Evolutionary conservation across 2,329 filamentous ascomycete genomes (phyloP), one percentile per base, ranked within the genome.

Genomic region (Alternaria sp.): DNA sequence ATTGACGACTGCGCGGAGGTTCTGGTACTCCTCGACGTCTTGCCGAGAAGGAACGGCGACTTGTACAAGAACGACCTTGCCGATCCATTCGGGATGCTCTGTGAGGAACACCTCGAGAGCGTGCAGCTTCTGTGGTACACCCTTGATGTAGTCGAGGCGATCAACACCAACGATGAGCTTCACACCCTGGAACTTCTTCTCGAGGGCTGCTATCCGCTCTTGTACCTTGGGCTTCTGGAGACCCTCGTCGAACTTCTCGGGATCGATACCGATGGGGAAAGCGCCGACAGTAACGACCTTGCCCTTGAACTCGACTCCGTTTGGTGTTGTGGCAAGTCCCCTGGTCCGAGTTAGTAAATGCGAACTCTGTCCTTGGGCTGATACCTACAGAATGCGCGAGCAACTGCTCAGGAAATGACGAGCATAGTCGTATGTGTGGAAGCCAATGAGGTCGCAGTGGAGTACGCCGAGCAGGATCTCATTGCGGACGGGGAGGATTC

Each of bases 401-500:
- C 96, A 98, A 77, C 92, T 95, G 83, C 93, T 97, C 70, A 99
- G 83, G 83, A 98, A 99, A 82, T 99, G 96, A 56, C 96, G 88
- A n/a, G 94, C 95, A 77, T 99, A 99, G 82, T 98, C 95, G 83
- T 97, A 98, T 26, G 96, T 99, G 82, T 99, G 96, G 85, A 99
- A 98, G 30, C 96, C 96, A 76, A 98, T 93, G 63, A 99, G 84
- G 78, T 98, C 96, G 83, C 95, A 97, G 78, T 97, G 91, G 32
- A 99, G 86, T 43, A 98, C 89, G 59, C 96, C 94, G 52, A 91
- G 86, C 47, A 99, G 87, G 54, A 98, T 89, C 74, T 93, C 90
- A 78, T 97, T 93, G 67, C 96, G 89, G 28, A 98, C 95, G 1
- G 96, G 96, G 9, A 98, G 85, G 69, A 98, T 97, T 67, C 96